These are phyloP conservation scores for Blakeslea trispora DNA, from an alignment of 371 early-diverging fungal species.

Conservation along the genomic window DNA sequence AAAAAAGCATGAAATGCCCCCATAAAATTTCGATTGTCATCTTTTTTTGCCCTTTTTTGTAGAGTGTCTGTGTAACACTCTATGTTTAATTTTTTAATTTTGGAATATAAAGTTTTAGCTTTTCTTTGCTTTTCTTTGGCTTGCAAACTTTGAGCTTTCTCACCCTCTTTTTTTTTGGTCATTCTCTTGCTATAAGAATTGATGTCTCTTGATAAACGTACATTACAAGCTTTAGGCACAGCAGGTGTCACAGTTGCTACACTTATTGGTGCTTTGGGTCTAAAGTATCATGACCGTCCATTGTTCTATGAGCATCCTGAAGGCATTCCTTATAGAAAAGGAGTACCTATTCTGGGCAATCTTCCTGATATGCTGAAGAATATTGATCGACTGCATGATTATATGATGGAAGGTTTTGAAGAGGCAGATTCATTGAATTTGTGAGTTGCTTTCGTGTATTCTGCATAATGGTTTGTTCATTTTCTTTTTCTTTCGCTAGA, in stretches of 20 bases:
- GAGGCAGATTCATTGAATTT: slow-evolving; percentile 19
- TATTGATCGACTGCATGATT: slow-evolving; percentile 27
- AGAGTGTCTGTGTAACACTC: no score
- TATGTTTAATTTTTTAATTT: no score
- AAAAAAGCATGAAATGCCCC: no score
- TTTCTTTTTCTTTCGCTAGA: no score
- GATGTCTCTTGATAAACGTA: slow-evolving; percentile 9
- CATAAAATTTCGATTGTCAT: no score
- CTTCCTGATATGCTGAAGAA: slow-evolving; percentile 25
- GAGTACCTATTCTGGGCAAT: slow-evolving; percentile 35
- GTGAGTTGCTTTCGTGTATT: slow-evolving; percentile 14
- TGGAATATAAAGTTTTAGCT: no score
- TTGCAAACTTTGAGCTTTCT: no score
- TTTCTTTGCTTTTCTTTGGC: no score
- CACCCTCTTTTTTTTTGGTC: slow-evolving; percentile 2
- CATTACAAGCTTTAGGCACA: slow-evolving; percentile 11
- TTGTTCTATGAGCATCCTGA: slow-evolving; percentile 38
- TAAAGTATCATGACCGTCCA: slow-evolving; percentile 40
- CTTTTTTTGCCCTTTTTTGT: no score
- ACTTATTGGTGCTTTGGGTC: slow-evolving; percentile 16
- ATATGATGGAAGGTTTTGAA: slow-evolving; percentile 11
- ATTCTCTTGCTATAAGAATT: no score
- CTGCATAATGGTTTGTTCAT: no score
- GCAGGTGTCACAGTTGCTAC: slow-evolving; percentile 18
- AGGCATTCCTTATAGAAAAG: slow-evolving; percentile 26